Evolutionary conservation across 169 alveolate species (phyloP).

Genomic region (Cardiosporidium cionae): DNA sequence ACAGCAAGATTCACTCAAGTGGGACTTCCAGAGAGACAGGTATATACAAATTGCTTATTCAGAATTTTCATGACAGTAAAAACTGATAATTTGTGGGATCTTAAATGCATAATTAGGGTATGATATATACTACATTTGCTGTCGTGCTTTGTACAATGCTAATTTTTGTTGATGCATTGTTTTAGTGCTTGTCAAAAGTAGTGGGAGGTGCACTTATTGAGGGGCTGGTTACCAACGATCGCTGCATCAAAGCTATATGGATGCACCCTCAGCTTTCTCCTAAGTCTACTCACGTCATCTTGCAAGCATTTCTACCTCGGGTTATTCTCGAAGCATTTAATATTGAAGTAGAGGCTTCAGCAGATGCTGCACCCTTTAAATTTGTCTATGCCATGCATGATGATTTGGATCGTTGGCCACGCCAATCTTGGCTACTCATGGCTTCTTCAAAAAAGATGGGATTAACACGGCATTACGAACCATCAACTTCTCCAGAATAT

Average conservation of each 20-base stretch:
- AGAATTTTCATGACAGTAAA: too few species aligned
- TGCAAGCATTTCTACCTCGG: slow-evolving; percentile 47
- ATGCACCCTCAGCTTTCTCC: slow-evolving; percentile 45
- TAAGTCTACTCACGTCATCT: slow-evolving; percentile 30
- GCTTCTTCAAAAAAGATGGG: slow-evolving; percentile 43
- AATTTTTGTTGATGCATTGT: slow-evolving; percentile 38
- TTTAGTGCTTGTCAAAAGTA: slow-evolving; percentile 36
- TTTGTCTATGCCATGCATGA: slow-evolving; percentile 37
- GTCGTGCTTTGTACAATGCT: too few species aligned
- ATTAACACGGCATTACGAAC: slow-evolving; percentile 43
- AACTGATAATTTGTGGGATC: too few species aligned
- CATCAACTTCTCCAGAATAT: slow-evolving; percentile 19
- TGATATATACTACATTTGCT: too few species aligned
- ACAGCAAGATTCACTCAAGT: neutral
- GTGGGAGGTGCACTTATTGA: slow-evolving; percentile 52
- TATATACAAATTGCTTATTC: too few species aligned
- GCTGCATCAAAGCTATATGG: slow-evolving; percentile 50
- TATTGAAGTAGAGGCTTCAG: slow-evolving; percentile 8
- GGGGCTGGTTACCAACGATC: slow-evolving; percentile 40
- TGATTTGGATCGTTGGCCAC: slow-evolving; percentile 45
- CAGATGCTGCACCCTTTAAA: slow-evolving; percentile 28
- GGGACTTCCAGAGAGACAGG: neutral
- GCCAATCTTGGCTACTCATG: slow-evolving; percentile 37
- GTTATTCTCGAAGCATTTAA: slow-evolving; percentile 34
- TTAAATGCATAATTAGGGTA: too few species aligned